A percentile compares a stretch with the other conserved stretches of the same genome.
Evolutionary conservation across 75 land plant genomes (phyloP).

Genomic region (Ceratopteris richardii): DNA sequence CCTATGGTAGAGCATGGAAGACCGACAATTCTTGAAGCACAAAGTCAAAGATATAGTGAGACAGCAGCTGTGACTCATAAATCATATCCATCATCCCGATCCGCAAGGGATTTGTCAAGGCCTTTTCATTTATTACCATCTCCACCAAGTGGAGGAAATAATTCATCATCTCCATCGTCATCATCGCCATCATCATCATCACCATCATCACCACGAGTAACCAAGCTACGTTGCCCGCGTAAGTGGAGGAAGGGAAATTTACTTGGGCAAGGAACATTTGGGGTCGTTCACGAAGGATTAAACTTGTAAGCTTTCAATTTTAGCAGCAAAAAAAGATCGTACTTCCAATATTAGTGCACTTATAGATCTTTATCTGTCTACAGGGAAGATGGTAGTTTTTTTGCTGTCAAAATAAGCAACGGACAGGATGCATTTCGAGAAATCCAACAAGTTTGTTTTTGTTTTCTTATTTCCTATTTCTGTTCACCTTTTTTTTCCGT

Average conservation of each 20-base stretch:
- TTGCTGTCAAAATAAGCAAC: constrained; percentile 41
- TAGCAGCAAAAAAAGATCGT: neutral
- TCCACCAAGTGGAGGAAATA: too few relatives aligned
- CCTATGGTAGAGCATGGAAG: neutral
- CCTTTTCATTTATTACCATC: too few relatives aligned
- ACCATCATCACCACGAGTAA: neutral
- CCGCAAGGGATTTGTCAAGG: too few relatives aligned
- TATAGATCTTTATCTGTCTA: neutral
- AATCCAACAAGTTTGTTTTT: constrained; percentile 27
- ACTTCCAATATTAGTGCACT: too few relatives aligned
- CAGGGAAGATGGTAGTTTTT: constrained; percentile 52
- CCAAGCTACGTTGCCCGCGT: constrained; percentile 4
- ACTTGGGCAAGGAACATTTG: constrained; percentile 24
- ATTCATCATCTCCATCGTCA: neutral
- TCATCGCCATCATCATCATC: neutral
- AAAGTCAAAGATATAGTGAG: too few relatives aligned
- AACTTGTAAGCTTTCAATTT: constrained; percentile 13
- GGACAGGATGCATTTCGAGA: constrained; percentile 22
- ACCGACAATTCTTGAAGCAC: too few relatives aligned
- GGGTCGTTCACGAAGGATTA: constrained; percentile 26
- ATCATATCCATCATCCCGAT: too few relatives aligned
- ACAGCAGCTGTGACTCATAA: too few relatives aligned
- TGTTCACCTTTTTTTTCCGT: neutral
- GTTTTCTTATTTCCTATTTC: neutral
- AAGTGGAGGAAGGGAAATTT: constrained; percentile 13